Base-by-base conservation (phyloP, 352 stramenopile species). In the Globisporangium yorkense region DNA sequence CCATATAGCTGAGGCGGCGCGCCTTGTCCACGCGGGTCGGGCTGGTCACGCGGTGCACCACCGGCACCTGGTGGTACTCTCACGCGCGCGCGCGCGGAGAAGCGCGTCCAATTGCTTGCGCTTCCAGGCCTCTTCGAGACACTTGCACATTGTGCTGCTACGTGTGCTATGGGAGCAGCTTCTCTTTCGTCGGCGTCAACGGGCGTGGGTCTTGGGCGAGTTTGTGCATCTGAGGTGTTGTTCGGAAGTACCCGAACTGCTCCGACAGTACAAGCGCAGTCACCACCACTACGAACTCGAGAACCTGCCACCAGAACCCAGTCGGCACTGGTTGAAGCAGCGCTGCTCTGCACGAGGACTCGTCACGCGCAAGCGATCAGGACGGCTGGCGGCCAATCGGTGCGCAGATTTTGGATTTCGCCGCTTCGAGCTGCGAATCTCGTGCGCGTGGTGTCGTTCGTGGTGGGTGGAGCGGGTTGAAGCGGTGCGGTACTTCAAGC, bases 101-200 rank as follows among this genome's bases (percentile, higher is more conserved):
- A 99, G 84, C 57, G 98, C 97, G 90, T 99, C 97, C 80, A 89
- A 98, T 85, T 99, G 97, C 96, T 99, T 99, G 72, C 98, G 97
- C 87, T 98, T 98, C 97, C 97, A 99, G 44, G 99, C 72, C 84
- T 99, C 97, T 82, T 99, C 96, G 72, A 99, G 88, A 79, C 99
- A 99, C 88, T 99, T 99, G 96, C 99, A 99, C 97, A 99, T 99
- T 16, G 21, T 56, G 50, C 10, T 55, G 43, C 16, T 48, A 1
- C 24, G 24, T 48, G 43, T 48, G 43, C 43, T 66, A 64, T 80
- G 24, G 24, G 24, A 27, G 24, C 24, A 27, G 24, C 24, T 27
- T 27, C 24, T 27, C 24, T 27, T 27, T 27, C 24, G 24, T 37
- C 33, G 5, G 33, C 33, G 33, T 2, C 33, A 12, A 10, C 33